phyloP scores from a whole-genome alignment of 2,329 filamentous ascomycete genomes.

The Botrytis sinoallii region DNA sequence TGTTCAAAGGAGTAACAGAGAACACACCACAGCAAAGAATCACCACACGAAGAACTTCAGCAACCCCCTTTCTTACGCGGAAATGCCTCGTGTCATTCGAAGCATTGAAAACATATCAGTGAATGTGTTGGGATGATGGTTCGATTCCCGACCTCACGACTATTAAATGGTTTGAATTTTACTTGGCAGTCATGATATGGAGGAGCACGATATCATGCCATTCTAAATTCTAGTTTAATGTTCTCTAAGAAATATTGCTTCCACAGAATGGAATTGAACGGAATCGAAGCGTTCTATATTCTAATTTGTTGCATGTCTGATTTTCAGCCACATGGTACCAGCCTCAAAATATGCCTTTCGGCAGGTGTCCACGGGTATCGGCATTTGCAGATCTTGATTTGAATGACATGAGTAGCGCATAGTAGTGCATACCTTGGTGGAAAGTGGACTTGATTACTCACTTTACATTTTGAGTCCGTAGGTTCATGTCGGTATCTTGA shows the following conservation, averaged over 20 bases:
- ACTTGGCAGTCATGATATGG: background rate
- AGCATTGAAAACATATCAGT: background rate
- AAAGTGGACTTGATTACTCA: background rate
- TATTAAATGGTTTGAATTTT: background rate
- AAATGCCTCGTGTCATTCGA: background rate
- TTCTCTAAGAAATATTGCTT: background rate
- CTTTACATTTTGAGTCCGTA: background rate
- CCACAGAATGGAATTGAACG: background rate
- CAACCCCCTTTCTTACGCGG: background rate
- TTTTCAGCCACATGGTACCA: background rate
- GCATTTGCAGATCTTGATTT: background rate
- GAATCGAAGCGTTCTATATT: background rate
- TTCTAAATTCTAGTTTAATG: background rate
- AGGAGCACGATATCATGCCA: background rate
- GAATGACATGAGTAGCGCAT: background rate
- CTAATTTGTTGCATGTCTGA: background rate
- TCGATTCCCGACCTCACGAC: background rate
- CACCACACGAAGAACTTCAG: background rate
- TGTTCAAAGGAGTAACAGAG: background rate
- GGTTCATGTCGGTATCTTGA: background rate
- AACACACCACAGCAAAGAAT: background rate
- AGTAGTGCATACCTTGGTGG: background rate
- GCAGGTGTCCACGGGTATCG: background rate
- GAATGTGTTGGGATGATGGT: background rate
- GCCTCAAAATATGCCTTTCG: background rate